Percentiles rank a stretch among this genome's conserved stretches.
Conservation (phyloP, 2,329 filamentous ascomycete genomes). For the Ophiostoma sp. region DNA sequence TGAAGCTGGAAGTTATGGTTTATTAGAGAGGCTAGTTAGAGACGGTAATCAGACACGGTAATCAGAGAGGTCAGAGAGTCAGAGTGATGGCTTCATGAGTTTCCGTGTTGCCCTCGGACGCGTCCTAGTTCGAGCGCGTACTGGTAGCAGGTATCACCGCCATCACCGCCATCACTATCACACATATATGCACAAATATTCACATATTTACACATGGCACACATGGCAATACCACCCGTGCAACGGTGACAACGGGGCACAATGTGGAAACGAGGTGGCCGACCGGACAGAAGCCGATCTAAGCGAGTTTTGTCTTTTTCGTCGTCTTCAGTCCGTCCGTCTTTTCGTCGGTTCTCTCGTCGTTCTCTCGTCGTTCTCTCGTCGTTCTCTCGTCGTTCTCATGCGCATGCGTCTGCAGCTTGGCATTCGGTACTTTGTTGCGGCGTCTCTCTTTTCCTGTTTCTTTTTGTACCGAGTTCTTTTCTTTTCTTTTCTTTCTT, state of each 20-base stretch:
- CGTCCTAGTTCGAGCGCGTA: no score
- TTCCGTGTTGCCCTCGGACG: no score
- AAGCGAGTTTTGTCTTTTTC: not conserved
- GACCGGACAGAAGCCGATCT: not conserved
- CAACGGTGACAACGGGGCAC: not conserved
- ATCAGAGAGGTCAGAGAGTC: no score
- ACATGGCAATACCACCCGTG: not conserved
- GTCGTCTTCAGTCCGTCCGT: not conserved
- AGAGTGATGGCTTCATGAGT: no score
- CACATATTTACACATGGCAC: no score
- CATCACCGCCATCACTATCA: not conserved
- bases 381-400: not conserved
- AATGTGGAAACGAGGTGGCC: not conserved
- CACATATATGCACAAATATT: no score
- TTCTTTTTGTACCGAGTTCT: not conserved
- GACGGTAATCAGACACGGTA: no score
- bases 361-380: not conserved
- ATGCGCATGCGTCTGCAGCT: not conserved
- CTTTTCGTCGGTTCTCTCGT: not conserved
- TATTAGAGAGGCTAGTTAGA: no score
- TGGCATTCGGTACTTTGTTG: not conserved
- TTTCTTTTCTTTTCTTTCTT: not conserved
- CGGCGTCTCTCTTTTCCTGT: not conserved
- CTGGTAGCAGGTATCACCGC: not conserved
- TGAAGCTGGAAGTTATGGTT: no score